A percentile compares a stretch with the other conserved stretches of the same genome.
Evolutionary conservation across 352 stramenopile species (phyloP).

Genomic region (Hyaloperonospora brassicae): DNA sequence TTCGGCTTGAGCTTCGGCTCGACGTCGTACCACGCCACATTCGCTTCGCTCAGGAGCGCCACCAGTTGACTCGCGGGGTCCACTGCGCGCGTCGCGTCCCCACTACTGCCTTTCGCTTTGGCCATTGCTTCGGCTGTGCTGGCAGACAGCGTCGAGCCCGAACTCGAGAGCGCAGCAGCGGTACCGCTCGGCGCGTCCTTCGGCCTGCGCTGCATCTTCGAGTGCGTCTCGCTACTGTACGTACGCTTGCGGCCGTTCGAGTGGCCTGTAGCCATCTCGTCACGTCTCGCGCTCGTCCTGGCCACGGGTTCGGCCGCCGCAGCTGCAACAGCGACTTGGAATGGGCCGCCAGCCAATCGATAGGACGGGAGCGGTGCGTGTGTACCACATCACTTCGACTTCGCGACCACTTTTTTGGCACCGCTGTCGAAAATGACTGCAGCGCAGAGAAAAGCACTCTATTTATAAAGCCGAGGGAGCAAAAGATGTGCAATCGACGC

Average conservation of each 20-base stretch:
- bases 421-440: too few species aligned
- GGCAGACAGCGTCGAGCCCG: too few species aligned
- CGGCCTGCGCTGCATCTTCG: conserved; percentile 1
- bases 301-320: conserved; percentile 14
- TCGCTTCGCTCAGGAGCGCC: conserved; percentile 24
- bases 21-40: conserved; percentile 34
- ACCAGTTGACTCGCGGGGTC: conserved; percentile 26
- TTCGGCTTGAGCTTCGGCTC: conserved; percentile 24
- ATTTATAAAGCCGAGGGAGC: too few species aligned
- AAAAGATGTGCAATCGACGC: too few species aligned
- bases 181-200: conserved; percentile 3
- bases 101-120: neutral
- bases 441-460: too few species aligned
- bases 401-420: too few species aligned
- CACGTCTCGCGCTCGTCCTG: conserved; percentile 8
- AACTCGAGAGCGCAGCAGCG: conserved; percentile 3
- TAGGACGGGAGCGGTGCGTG: conserved; percentile 1
- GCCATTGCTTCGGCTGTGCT: neutral
- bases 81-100: neutral
- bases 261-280: neutral
- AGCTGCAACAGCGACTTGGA: conserved; percentile 2
- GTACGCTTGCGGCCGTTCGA: too few species aligned
- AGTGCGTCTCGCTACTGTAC: neutral
- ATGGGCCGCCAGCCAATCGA: conserved; percentile 15
- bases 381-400: neutral